Conservation (phyloP, 352 stramenopile species). For the Pythium aristosporum region DNA sequence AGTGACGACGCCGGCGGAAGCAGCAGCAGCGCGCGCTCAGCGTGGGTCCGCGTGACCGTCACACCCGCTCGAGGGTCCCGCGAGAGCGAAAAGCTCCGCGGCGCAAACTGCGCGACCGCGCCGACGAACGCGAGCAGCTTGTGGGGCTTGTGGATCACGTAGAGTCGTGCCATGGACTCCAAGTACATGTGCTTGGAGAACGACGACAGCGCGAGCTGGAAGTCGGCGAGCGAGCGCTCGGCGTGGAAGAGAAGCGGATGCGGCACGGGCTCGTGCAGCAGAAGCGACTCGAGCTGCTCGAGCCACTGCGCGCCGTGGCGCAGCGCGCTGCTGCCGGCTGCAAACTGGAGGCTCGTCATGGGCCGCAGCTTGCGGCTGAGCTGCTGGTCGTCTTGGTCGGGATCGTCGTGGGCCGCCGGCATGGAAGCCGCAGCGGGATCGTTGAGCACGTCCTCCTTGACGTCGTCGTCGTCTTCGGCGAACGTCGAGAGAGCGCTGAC, state of each 20-base stretch:
- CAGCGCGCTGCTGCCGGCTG: conserved; percentile 53
- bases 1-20: conserved; percentile 58
- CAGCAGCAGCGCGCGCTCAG: conserved; percentile 64
- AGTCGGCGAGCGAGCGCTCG: conserved; percentile 69
- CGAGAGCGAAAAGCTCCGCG: conserved; percentile 66
- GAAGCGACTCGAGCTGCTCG: conserved; percentile 65
- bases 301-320: conserved; percentile 67
- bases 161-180: conserved; percentile 78
- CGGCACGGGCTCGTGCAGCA: conserved; percentile 24
- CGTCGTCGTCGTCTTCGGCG: conserved; percentile 25
- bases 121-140: conserved; percentile 59
- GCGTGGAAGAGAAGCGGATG: conserved; percentile 84
- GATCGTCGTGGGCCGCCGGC: conserved; percentile 8
- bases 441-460: conserved; percentile 12
- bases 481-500: conserved; percentile 51
- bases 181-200: conserved; percentile 90
- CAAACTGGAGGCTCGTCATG: conserved; percentile 81
- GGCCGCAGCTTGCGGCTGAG: conserved; percentile 72
- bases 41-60: conserved; percentile 47
- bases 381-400: conserved; percentile 34
- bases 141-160: conserved; percentile 64
- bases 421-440: conserved; percentile 1
- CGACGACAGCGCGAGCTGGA: conserved; percentile 61
- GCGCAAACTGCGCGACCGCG: conserved; percentile 57
- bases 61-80: conserved; percentile 27